Evolutionary conservation across 352 stramenopile genomes (phyloP), one percentile per base, ranked within the genome.

Genomic region (Phytophthora sojae): DNA sequence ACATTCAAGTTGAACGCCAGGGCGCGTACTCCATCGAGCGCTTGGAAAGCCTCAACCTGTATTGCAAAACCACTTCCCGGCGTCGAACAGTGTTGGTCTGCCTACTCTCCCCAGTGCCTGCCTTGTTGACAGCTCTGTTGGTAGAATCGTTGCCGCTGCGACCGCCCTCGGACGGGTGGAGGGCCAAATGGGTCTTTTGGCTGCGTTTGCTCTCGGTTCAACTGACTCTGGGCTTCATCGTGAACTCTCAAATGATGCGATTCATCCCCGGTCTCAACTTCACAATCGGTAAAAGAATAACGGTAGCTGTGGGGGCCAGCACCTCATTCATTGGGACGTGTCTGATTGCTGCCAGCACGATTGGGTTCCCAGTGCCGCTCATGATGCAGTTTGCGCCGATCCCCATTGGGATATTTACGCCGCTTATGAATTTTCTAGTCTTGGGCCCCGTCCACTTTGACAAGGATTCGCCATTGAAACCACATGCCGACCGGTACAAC

Each of bases 1-100:
- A 55, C 30, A 54, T 68, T 15, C 61, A 68, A 51, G 39, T 68
- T 12, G 61, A 55, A 51, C 37, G 42, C n/a, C 39, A 67, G 23
- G 64, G 64, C 5, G 47, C 49, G 3, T 61, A 66, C 29, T 71
- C 64, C 19, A 29, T 65, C 3, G 53, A 63, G 15, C 52, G 52
- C 6, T 21, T 62, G 3, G 62, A 25, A 69, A 69, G 30, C n/a
- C 29, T 71, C 8, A 39, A 61, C 19, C 4, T 39, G 5, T 66
- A 71, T 26, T 61, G 37, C 37, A 19, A 21, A 49, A 49, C 42
- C 17, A 21, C 42, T 23, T 49, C 42, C 0, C 42, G 42, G 6
- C 14, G 17, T 19, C 17, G 42, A 49, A 15, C 17, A 4, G 42
- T 49, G 3, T 23, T 49, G 42, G 17, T 49, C 42, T 49, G 42